Evolutionary conservation across 2,329 filamentous ascomycete species (phyloP), one percentile per base, ranked within the genome.

Genomic region (Calonectria montana): DNA sequence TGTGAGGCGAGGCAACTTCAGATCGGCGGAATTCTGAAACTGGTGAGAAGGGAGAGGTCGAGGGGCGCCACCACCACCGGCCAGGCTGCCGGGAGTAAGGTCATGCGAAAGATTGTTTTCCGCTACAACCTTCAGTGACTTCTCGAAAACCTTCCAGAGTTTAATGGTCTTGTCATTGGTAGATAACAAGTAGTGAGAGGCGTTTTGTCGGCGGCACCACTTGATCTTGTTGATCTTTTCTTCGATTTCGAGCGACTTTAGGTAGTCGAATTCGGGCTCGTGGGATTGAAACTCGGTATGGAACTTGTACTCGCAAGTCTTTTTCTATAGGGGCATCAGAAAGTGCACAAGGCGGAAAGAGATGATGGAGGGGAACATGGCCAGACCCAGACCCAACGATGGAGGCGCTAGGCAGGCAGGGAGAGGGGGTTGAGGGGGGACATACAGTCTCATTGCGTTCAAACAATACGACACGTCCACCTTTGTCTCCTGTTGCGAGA

Each of bases 141-240:
- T 99, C 87, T 99, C 97, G 81, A 98, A 99, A 63, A 99, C 96
- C 85, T 99, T 99, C 97, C 97, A 99, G 78, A 99, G 89, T 88
- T 99, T 99, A 90, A 99, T 99, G 48, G 97, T 99, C 89, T 99
- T 99, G 88, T 99, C 97, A 83, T 99, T 99, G 79, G 97, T 99
- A 50, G 97, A 98, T 69, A 99, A 91, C 65, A 99, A 91, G 85
- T 98, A 99, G 87, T 99, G 97, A 68, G 97, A 98, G 73, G 96
- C 94, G 88, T 99, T 99, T 86, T 98, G 96, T 86, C 97, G 93
- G 82, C 94, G 93, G 85, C 97, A 99, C 97, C 97, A 99, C 86
- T 98, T 99, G 87, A 99, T 99, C 89, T 99, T 99, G 90, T 99
- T 99, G 90, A 99, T 99, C 88, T 99, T 99, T 86, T 99, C 97